Base-by-base conservation (phyloP, 2,329 filamentous ascomycete genomes). In the Tolypocladium tropicale region DNA sequence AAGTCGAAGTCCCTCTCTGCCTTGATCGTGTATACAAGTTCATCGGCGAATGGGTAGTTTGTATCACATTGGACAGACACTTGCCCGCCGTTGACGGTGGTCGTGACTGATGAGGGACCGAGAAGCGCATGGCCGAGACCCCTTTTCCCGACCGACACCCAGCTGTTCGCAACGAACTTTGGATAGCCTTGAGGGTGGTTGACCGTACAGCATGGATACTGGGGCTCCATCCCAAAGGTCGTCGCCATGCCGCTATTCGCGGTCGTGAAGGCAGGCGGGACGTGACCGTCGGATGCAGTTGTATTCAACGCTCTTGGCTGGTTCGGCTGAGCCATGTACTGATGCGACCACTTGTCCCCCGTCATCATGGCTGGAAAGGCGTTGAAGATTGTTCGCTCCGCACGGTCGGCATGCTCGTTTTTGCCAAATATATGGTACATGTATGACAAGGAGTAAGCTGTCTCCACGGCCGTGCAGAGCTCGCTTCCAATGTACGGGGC, bases 171-270 rank as follows among this genome's bases (percentile, higher is more conserved):
- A 63, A 79, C 63, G 56, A 79, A 82, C 59, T 83, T 83, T 0
- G 81, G 79, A 58, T 77, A 80, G 10, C 77, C 81, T 61, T 82
- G 79, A 1, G 74, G 76, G 59, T 82, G 78, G 56, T 83, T 83
- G 57, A 83, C 80, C 1, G 79, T 81, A 60, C 80, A 83, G 65
- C 80, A 83, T 1, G 76, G 76, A 50, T 70, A 81, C 36, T 78
- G 72, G 2, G 77, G 76, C 56, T 80, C 78, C 16, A 81, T 67
- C 1, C 78, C 79, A 61, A 57, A 77, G 66, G 61, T 80, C 73
- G 60, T 67, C 74, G 64, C 53, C 10, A 66, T 58, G 6, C 66
- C 70, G 6, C 64, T 66, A 52, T 76, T 73, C 28, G 77, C 74
- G 55, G 80, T 79, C 55, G 68, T 80, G 63, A 79, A 82, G 5